Percentiles rank a stretch among this genome's conserved stretches.
Evolutionary conservation across 164 flowering plant genomes (phyloP).

Genomic region (Brasenia schreberi): DNA sequence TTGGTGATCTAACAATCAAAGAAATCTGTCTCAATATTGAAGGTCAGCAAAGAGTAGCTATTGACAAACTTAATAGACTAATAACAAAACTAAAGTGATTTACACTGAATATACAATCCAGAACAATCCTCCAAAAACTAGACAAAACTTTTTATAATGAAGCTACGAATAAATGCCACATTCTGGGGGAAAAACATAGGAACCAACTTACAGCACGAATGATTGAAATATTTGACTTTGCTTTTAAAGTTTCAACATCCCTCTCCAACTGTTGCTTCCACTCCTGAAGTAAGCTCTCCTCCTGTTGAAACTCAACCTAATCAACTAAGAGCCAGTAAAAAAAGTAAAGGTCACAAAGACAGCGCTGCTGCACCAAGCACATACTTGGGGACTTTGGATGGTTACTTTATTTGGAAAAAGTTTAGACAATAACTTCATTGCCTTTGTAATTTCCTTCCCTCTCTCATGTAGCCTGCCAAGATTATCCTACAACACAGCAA

Average conservation of each 20-base stretch:
- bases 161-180: neutral
- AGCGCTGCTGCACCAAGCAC: neutral
- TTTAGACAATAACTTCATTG: slow-evolving; percentile 57
- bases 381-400: slow-evolving; percentile 80
- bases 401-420: slow-evolving; percentile 87
- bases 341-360: neutral
- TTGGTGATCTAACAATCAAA: no score
- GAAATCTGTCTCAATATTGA: no score
- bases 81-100: no score
- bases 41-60: no score
- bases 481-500: slow-evolving; percentile 36
- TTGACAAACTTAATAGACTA: no score
- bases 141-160: neutral
- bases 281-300: slow-evolving; percentile 52
- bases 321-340: neutral
- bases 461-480: slow-evolving; percentile 63
- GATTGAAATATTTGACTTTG: slow-evolving; percentile 43
- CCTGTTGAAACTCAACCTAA: slow-evolving; percentile 28
- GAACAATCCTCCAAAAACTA: no score
- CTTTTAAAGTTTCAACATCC: slow-evolving; percentile 60
- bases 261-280: slow-evolving; percentile 82
- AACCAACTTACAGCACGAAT: slow-evolving; percentile 57
- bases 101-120: no score
- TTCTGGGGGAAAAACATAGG: neutral
- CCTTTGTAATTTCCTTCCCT: slow-evolving; percentile 61